Conservation (phyloP, 2,329 filamentous ascomycete genomes). For the Ophiostoma montium region DNA sequence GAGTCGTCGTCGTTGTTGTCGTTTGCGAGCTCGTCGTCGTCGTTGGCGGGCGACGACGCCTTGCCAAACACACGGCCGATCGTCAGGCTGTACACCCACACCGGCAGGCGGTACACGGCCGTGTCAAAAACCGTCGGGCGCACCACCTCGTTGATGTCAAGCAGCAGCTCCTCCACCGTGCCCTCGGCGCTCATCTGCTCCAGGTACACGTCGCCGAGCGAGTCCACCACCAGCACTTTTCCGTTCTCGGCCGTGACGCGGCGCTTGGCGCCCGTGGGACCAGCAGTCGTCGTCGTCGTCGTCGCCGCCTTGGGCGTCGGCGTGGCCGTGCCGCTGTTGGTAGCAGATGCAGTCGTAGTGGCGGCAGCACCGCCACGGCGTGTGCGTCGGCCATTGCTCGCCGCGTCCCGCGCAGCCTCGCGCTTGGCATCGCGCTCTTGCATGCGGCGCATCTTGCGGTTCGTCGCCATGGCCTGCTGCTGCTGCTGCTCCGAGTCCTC, state of each 20-base stretch:
- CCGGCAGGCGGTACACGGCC: conserved; percentile 62
- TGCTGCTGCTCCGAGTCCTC: conserved; percentile 20
- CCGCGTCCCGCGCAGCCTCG: conserved; percentile 46
- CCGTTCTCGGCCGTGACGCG: conserved; percentile 87
- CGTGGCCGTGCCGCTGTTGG: conserved; percentile 18
- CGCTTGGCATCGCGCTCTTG: conserved; percentile 76
- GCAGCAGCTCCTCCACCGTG: conserved; percentile 64
- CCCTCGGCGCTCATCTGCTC: conserved; percentile 86
- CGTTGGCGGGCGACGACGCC: conserved; percentile 20
- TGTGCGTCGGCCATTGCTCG: conserved; percentile 20
- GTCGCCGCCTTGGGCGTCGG: conserved; percentile 21
- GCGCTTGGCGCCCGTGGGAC: conserved; percentile 63
- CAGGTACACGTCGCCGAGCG: conserved; percentile 83
- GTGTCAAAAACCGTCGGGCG: conserved; percentile 70
- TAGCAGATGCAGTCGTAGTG: conserved; percentile 21
- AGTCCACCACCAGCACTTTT: conserved; percentile 87
- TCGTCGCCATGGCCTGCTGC: conserved; percentile 44
- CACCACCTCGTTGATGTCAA: conserved; percentile 77
- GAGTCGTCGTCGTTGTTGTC: conserved; percentile 18
- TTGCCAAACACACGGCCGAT: conserved; percentile 34
- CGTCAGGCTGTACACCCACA: conserved; percentile 52
- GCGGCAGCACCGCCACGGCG: conserved; percentile 21
- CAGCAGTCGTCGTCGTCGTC: conserved; percentile 17
- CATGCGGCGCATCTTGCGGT: conserved; percentile 75
- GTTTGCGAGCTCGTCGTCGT: conserved; percentile 24